A percentile compares a stretch with the other conserved stretches of the same genome.
Conservation (phyloP, 345 rosid species). For the Reutealis trisperma region DNA sequence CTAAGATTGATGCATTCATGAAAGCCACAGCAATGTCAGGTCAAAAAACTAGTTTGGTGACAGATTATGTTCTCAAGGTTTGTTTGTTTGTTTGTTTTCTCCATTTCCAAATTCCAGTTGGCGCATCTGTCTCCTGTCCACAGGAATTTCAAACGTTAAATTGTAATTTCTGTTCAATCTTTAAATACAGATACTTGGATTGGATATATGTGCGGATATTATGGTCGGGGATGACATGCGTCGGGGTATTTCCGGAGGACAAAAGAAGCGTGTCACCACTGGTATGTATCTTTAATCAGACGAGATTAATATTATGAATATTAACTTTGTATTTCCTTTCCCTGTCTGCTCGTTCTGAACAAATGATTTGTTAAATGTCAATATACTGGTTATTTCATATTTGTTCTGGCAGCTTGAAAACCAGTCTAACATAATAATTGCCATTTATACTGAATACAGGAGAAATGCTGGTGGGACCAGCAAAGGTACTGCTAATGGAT, state of each 20-base stretch:
- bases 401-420: neutral
- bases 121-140: neutral
- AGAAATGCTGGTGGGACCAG: conserved; percentile 95
- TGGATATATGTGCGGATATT: conserved; percentile 48
- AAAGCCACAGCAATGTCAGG: conserved; percentile 51
- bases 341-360: neutral
- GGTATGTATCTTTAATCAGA: conserved; percentile 25
- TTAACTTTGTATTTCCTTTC: too few species aligned
- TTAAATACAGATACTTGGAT: conserved; percentile 44
- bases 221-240: conserved; percentile 50
- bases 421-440: neutral
- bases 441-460: conserved; percentile 49
- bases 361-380: neutral
- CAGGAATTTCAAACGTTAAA: neutral
- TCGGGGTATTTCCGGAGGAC: conserved; percentile 54
- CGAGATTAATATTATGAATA: neutral
- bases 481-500: conserved; percentile 85
- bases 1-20: conserved; percentile 52
- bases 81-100: neutral
- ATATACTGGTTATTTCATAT: neutral
- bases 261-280: conserved; percentile 54
- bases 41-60: conserved; percentile 44
- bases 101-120: neutral
- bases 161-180: neutral
- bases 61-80: conserved; percentile 52